A percentile compares a stretch with the other conserved stretches of the same genome.
Evolutionary conservation across 106 monocot genomes (phyloP).

Genomic region (Phalaenopsis equestris): DNA sequence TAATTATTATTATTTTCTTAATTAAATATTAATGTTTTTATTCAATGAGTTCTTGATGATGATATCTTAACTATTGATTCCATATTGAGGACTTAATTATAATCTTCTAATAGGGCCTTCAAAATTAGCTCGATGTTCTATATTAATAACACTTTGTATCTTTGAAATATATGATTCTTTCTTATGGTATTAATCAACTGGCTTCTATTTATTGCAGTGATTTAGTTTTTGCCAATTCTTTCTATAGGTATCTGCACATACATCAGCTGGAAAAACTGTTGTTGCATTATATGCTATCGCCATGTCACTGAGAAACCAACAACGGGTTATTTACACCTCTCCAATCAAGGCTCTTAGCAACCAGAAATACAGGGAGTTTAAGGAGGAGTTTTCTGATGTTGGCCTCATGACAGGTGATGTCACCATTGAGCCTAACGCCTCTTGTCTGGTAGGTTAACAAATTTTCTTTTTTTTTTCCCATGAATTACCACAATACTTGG

Average conservation of each 20-base stretch:
- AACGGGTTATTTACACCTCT: slow-evolving; percentile 92
- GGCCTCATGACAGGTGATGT: slow-evolving; percentile 99
- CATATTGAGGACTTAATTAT: no score
- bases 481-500: neutral
- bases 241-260: slow-evolving; percentile 86
- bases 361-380: slow-evolving; percentile 96
- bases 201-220: neutral
- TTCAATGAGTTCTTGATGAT: no score
- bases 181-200: neutral
- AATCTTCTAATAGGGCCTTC: no score
- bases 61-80: no score
- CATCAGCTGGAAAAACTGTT: slow-evolving; percentile 95
- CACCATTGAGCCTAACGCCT: slow-evolving; percentile 93
- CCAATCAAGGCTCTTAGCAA: slow-evolving; percentile 98
- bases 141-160: neutral
- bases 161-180: neutral
- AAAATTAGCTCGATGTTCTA: no score
- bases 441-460: slow-evolving; percentile 67
- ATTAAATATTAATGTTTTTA: no score
- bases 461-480: neutral
- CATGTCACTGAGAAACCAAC: slow-evolving; percentile 76
- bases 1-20: no score
- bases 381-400: slow-evolving; percentile 91
- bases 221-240: neutral
- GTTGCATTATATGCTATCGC: slow-evolving; percentile 93